A percentile compares a stretch with the other conserved stretches of the same genome.
These are phyloP conservation scores for Grosmannia huntii DNA, from an alignment of 2,329 filamentous ascomycete genomes.

Conservation along the genomic window DNA sequence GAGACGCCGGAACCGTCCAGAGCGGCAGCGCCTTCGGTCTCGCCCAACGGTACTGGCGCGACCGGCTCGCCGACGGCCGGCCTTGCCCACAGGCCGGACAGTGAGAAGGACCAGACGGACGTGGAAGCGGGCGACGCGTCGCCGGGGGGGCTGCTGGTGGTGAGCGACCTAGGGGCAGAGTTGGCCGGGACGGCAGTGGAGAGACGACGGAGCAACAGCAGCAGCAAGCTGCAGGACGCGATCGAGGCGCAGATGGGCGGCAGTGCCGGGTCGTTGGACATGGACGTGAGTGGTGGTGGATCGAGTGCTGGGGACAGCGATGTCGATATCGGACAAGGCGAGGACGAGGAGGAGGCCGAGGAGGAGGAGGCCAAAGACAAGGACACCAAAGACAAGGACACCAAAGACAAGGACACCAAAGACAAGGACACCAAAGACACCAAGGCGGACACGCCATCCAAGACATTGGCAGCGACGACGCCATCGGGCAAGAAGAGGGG, in stretches of 20 bases:
- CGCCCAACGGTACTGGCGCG: background rate
- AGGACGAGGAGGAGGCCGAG: background rate
- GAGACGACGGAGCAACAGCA: background rate
- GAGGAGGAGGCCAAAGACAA: background rate
- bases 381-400: too few relatives aligned
- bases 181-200: background rate
- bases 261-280: background rate
- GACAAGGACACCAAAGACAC: too few relatives aligned
- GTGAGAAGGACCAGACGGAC: too few relatives aligned
- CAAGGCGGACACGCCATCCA: background rate
- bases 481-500: background rate
- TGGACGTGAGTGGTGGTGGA: background rate
- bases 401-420: background rate
- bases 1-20: background rate
- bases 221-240: background rate
- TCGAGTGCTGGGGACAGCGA: background rate
- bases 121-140: background rate
- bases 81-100: background rate
- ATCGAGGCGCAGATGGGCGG: background rate
- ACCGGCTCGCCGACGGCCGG: too few relatives aligned
- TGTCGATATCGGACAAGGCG: background rate
- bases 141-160: background rate
- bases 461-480: background rate
- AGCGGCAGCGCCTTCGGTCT: background rate
- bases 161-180: background rate